phyloP scores from a whole-genome alignment of 805 yeast genomes.

The Yarrowia yakushimensis region DNA sequence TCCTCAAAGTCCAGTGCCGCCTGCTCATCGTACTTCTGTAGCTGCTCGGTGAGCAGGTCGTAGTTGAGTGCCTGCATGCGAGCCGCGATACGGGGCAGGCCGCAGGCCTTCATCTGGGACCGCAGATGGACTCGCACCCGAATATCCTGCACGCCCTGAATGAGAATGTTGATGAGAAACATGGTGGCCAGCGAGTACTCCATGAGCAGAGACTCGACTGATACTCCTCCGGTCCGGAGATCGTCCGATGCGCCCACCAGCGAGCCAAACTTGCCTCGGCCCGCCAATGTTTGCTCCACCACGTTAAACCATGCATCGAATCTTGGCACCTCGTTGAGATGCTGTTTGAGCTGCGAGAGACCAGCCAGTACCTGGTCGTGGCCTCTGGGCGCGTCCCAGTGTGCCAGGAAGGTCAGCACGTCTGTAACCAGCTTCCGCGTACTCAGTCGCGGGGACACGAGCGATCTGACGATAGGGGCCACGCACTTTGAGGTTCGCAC shows the following conservation, averaged over 20 bases:
- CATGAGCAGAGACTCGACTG: conserved; percentile 57
- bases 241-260: conserved; percentile 91
- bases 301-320: conserved; percentile 70
- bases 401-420: conserved; percentile 56
- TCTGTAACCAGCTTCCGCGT: conserved; percentile 82
- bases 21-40: conserved; percentile 55
- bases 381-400: conserved; percentile 45
- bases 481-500: conserved; percentile 44
- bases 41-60: conserved; percentile 61
- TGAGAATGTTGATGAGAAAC: conserved; percentile 63
- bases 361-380: conserved; percentile 57
- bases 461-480: conserved; percentile 64
- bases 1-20: conserved; percentile 56
- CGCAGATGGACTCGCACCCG: conserved; percentile 53
- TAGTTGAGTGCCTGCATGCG: conserved; percentile 52
- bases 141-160: conserved; percentile 32
- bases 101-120: conserved; percentile 55
- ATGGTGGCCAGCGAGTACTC: conserved; percentile 73
- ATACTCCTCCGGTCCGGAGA: conserved; percentile 49
- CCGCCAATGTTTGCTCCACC: conserved; percentile 67
- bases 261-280: conserved; percentile 87
- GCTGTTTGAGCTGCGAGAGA: conserved; percentile 46
- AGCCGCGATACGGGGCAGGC: conserved; percentile 51
- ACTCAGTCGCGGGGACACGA: conserved; percentile 67
- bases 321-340: conserved; percentile 39